Base-by-base conservation (phyloP, 495 filamentous ascomycete genomes). In the Aspergillus asperescens region DNA sequence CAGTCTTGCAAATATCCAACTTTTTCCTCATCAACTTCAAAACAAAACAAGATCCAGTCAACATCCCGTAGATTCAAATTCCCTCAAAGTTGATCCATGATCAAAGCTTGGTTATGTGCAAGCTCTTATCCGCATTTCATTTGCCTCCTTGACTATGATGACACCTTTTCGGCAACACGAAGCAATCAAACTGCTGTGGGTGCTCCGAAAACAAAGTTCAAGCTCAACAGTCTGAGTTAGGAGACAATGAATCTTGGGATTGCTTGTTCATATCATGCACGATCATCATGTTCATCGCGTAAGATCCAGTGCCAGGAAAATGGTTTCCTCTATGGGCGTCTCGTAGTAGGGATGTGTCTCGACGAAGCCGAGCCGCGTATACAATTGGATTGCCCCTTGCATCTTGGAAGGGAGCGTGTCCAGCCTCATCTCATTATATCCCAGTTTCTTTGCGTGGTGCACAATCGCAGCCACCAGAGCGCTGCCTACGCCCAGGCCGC, bases 381-480 rank as follows among this genome's bases (percentile, higher is more conserved):
- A 84, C 49, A 83, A 53, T 28, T 44, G 50, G 45, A 71, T 70
- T 20, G 81, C 81, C 5, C 67, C 63, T n/a, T 43, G 52, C 81
- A 84, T 86, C 16, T n/a, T 35, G 10, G 39, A 62, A n/a, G 70
- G 67, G 42, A 84, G 62, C 6, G 81, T 82, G 64, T 84, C 81
- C 19, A 84, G 66, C 39, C 73, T 68, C 55, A 83, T 77, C 43
- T 77, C 76, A n/a, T 59, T 40, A 63, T 84, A 85, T 5, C 72
- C 77, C 39, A 77, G 32, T 5, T 57, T 42, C 43, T 52, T 65
- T n/a, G 79, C 82, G 31, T 64, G 59, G 22, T 61, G 61, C 5
- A 82, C 48, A 12, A 77, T 69, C 5, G 63, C 66, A 19, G 67
- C 56, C 0, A 80, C 64, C 15, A 85, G 62, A 15, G 55, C 58